Evolutionary conservation across 2,329 filamentous ascomycete genomes (phyloP), one percentile per base, ranked within the genome.

Genomic region (Shiraia bambusicola): DNA sequence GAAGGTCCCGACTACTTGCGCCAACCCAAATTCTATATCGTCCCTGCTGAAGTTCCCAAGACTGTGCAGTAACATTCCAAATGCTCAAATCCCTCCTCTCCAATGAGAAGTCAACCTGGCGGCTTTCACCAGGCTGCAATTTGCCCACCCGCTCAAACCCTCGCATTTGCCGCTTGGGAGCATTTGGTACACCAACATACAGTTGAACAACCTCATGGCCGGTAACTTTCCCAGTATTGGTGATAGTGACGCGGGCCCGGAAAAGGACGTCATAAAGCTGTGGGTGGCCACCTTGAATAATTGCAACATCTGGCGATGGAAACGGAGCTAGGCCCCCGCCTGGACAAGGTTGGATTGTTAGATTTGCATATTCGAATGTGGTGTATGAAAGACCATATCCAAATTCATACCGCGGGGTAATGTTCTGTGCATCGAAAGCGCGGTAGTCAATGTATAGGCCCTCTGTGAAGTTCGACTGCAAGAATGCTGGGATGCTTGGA

Each of bases 391-490:
- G 72, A 33, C 88, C 88, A 56, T 78, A 87, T 2, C 88, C 88
- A 53, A 93, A 94, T 59, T 90, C 87, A 66, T 82, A 93, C 47
- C 86, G 79, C 1, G 87, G 86, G 1, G 79, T 78, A 35, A 80
- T 76, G 45, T 79, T 73, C 28, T 75, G 59, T 51, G 74, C 74
- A 68, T 93, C 87, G 35, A 93, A 87, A 56, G 82, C 74, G 31
- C 85, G 80, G 70, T 89, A 88, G 67, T 93, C 88, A 61, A 93
- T 89, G 65, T 89, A 88, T 38, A 85, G 72, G 5, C 88, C 88
- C 64, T 93, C 88, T 2, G 73, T 72, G 63, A 88, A 94, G 56
- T 88, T 77, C 13, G 81, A 71, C 56, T 93, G 87, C n/a, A 87
- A 85, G 7, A 82, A 79, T 14, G 84, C 78, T 54, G 79, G 65